Conservation (phyloP, 176 grass and related monocot species). For the Bolboschoenus planiculmis region DNA sequence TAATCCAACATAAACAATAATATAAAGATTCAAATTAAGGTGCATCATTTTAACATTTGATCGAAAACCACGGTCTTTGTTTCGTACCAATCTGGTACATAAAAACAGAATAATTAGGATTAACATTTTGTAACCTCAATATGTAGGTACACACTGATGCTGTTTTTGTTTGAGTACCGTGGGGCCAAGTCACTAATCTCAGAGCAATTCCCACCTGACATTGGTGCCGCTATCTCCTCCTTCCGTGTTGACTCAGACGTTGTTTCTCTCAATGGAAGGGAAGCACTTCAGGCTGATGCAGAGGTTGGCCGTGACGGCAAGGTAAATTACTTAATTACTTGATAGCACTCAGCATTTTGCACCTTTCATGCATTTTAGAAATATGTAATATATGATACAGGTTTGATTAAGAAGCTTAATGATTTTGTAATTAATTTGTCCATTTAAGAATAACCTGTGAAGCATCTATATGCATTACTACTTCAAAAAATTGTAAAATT, state of each 20-base stretch:
- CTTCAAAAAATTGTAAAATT: not conserved
- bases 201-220: constrained; percentile 90
- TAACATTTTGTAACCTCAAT: not conserved
- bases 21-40: not conserved
- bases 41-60: not conserved
- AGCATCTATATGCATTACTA: not conserved
- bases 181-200: constrained; percentile 93
- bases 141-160: constrained; percentile 95
- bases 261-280: constrained; percentile 76
- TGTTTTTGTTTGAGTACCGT: constrained; percentile 99
- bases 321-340: not conserved
- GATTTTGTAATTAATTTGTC: not conserved
- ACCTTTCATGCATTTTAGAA: not conserved
- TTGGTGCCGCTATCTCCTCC: constrained; percentile 76
- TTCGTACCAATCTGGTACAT: not conserved
- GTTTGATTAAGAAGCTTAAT: not conserved
- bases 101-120: not conserved
- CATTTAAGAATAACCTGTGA: too few species aligned
- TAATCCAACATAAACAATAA: not conserved
- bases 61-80: not conserved
- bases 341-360: not conserved
- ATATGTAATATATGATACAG: not conserved
- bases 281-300: constrained; percentile 82
- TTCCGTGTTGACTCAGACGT: constrained; percentile 95
- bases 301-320: constrained; percentile 82